Conservation (phyloP, 768 basidiomycete genomes). For the Termitomyces sp. region DNA sequence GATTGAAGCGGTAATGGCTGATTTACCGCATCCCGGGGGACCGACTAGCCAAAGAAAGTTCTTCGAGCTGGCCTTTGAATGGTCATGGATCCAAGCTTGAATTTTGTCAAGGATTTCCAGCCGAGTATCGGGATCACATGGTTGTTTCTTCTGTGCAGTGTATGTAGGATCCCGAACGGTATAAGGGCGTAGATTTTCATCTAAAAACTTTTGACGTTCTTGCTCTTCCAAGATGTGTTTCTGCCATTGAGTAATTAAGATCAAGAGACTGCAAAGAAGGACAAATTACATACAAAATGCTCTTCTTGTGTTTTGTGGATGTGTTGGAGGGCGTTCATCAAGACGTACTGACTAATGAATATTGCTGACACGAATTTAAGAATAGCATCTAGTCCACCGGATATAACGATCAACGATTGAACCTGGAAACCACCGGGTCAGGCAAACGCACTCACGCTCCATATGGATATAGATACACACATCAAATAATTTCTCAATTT, state of each 20-base stretch:
- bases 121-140: not conserved
- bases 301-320: not conserved
- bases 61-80: not conserved
- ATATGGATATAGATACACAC: not conserved
- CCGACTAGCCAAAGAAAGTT: slow-evolving; percentile 11
- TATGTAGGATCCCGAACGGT: not conserved
- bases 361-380: not conserved
- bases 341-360: not conserved
- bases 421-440: not conserved
- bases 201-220: not conserved
- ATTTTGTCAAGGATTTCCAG: not conserved
- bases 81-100: not conserved
- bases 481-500: slow-evolving; percentile 2
- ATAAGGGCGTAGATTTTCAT: not conserved
- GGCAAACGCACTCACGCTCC: not conserved
- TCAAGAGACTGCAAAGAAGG: too few relatives aligned
- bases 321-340: slow-evolving; percentile 2
- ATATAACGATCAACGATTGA: too few relatives aligned
- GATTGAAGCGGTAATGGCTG: slow-evolving; percentile 9
- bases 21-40: slow-evolving; percentile 4
- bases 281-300: not conserved
- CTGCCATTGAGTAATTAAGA: not conserved
- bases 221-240: not conserved
- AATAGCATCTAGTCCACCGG: not conserved
- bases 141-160: not conserved